Evolutionary conservation across 2,329 filamentous ascomycete species (phyloP), one percentile per base, ranked within the genome.

Genomic region (Cladophialophora bantiana): DNA sequence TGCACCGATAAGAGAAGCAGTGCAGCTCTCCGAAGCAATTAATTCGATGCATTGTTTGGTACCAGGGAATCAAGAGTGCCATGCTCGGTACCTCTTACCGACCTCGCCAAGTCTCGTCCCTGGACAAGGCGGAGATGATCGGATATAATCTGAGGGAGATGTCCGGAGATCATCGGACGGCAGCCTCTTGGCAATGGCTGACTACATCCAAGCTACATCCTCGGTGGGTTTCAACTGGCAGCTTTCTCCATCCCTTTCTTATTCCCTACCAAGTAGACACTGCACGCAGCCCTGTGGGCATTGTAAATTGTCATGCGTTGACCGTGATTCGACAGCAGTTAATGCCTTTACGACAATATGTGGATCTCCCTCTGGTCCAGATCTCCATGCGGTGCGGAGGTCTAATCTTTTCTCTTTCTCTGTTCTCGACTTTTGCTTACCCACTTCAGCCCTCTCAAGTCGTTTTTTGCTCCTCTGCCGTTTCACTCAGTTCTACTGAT

Each of bases 401-500:
- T 12, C 12, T 50, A 5, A 4, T 50, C 18, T 12, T 12, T 26
- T 26, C 15, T 18, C 5, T 26, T 26, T 26, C 26, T 26, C 26
- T 26, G 26, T 26, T 26, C 26, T 26, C 7, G 10, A 26, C 20
- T 13, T 13, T 26, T 50, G 45, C 45, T 50, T 50, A 13, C 45
- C 10, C 26, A 31, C 9, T 31, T 20, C 4, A 26, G 12, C 1
- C 20, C 10, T 12, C 45, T 5, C 31, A 6, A 13, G 31, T 18
- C 15, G 18, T 56, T 35, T 35, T 48, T 10, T 55, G 26, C 48
- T 26, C 7, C 31, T 10, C 42, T 35, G 10, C 7, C 31, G 7
- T 60, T 60, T 15, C n/a, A 36, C 20, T 53, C 3, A 15, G 45
- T 48, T 31, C 57, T 31, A 34, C 15, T 59, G 56, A 45, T 59